phyloP scores from a whole-genome alignment of 768 basidiomycete genomes.

The Rhodotorula babjevae region DNA sequence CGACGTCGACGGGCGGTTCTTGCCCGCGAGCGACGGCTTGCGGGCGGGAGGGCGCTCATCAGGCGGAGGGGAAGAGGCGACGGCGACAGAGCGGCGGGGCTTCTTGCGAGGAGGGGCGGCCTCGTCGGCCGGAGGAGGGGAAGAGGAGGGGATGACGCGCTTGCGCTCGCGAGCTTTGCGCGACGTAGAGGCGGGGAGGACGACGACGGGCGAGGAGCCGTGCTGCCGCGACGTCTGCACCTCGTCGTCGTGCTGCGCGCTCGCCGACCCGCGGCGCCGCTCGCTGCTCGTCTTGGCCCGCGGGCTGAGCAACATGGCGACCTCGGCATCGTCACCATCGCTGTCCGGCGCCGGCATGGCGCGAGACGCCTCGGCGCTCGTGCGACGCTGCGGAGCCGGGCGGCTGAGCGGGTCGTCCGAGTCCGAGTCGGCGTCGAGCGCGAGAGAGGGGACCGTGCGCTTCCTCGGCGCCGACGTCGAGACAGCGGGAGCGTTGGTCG shows the following conservation, averaged over 20 bases:
- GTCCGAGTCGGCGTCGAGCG: too few relatives aligned
- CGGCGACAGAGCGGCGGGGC: background rate
- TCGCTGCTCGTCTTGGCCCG: background rate
- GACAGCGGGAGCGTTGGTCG: too few relatives aligned
- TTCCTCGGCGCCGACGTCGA: background rate
- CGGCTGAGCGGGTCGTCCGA: constrained; percentile 4
- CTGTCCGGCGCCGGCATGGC: background rate
- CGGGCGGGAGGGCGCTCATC: background rate
- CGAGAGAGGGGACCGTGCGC: background rate
- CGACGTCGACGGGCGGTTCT: background rate
- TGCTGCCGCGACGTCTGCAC: background rate
- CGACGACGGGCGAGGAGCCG: background rate
- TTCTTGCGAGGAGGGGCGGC: background rate
- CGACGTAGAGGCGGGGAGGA: background rate
- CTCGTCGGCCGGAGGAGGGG: background rate
- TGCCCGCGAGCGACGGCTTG: background rate
- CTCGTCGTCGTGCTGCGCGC: background rate
- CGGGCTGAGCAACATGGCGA: background rate
- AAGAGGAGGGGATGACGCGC: background rate
- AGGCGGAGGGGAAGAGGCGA: too few relatives aligned
- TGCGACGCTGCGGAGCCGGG: too few relatives aligned
- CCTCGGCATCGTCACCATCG: constrained; percentile 1
- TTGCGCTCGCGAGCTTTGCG: background rate
- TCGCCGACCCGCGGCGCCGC: background rate
- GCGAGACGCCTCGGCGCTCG: too few relatives aligned